Conservation (phyloP, 345 rosid species). For the Rubroshorea leprosula region DNA sequence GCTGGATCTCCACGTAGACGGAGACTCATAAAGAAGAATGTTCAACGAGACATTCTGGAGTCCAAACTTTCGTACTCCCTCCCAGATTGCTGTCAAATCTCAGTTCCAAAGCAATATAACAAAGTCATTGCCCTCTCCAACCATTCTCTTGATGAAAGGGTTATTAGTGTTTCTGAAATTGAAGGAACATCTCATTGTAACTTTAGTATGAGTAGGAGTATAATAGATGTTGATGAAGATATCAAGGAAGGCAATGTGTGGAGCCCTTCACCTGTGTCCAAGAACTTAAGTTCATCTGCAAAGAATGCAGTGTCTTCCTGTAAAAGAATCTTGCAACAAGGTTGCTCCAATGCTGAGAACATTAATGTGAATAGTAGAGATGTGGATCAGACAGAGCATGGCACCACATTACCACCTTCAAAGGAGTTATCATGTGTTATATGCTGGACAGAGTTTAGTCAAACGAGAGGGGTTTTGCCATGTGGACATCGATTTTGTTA, state of each 20-base stretch:
- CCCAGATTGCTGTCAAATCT: conserved; percentile 23
- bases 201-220: conserved; percentile 15
- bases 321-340: conserved; percentile 22
- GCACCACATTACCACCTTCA: conserved; percentile 26
- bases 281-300: conserved; percentile 5
- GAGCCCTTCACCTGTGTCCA: conserved; percentile 20
- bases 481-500: conserved; percentile 98
- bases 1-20: conserved; percentile 38
- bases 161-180: conserved; percentile 17
- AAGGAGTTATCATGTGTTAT: conserved; percentile 73
- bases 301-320: conserved; percentile 16
- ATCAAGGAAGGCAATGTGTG: conserved; percentile 31
- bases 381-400: conserved; percentile 20
- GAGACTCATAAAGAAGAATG: conserved; percentile 43
- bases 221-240: conserved; percentile 30
- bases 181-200: conserved; percentile 36
- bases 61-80: conserved; percentile 36
- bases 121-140: conserved; percentile 8
- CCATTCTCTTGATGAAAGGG: conserved; percentile 16
- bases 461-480: conserved; percentile 80
- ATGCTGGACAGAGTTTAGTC: conserved; percentile 85
- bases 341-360: conserved; percentile 19
- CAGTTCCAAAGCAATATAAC: conserved; percentile 12
- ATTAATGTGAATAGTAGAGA: conserved; percentile 17
- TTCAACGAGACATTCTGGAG: conserved; percentile 25